Percentiles rank a stretch among this genome's conserved stretches.
These are phyloP conservation scores for Plasmopara halstedii DNA, from an alignment of 352 stramenopile genomes.

Conservation along the genomic window DNA sequence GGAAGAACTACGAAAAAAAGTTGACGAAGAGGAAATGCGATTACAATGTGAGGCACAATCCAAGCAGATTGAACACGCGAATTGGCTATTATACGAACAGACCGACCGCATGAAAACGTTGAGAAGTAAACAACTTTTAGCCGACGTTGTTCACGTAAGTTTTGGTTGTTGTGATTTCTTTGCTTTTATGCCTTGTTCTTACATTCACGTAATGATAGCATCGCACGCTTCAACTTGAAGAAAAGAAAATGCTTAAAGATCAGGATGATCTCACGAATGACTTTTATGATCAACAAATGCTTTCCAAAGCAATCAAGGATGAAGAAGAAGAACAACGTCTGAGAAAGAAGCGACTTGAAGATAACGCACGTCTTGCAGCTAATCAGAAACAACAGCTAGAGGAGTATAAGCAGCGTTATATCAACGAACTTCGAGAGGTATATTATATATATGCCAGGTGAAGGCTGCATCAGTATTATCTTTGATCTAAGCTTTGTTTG, in stretches of 20 bases:
- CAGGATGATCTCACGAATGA: slow-evolving; percentile 50
- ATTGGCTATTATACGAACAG: slow-evolving; percentile 84
- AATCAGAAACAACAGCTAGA: slow-evolving; percentile 75
- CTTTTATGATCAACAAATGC: slow-evolving; percentile 42
- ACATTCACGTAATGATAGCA: slow-evolving; percentile 25
- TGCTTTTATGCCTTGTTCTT: neutral
- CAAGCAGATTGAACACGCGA: slow-evolving; percentile 82
- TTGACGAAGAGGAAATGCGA: slow-evolving; percentile 70
- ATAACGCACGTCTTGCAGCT: slow-evolving; percentile 41
- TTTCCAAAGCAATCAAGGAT: slow-evolving; percentile 39
- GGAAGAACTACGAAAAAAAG: slow-evolving; percentile 61
- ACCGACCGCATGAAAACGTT: slow-evolving; percentile 91
- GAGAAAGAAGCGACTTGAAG: slow-evolving; percentile 33
- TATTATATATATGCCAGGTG: neutral
- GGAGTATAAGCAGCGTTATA: slow-evolving; percentile 80
- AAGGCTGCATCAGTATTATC: neutral
- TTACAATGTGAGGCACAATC: slow-evolving; percentile 64
- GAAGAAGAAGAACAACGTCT: slow-evolving; percentile 44
- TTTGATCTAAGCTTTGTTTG: neutral
- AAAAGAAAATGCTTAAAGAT: slow-evolving; percentile 60
- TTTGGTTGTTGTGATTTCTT: neutral
- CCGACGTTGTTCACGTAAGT: slow-evolving; percentile 75
- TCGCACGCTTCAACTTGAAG: slow-evolving; percentile 69
- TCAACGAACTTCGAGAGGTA: slow-evolving; percentile 60
- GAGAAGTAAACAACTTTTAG: slow-evolving; percentile 73